Evolutionary conservation across 192 early-diverging fungal genomes (phyloP), one percentile per base, ranked within the genome.

Genomic region (Rhizophagus clarus): DNA sequence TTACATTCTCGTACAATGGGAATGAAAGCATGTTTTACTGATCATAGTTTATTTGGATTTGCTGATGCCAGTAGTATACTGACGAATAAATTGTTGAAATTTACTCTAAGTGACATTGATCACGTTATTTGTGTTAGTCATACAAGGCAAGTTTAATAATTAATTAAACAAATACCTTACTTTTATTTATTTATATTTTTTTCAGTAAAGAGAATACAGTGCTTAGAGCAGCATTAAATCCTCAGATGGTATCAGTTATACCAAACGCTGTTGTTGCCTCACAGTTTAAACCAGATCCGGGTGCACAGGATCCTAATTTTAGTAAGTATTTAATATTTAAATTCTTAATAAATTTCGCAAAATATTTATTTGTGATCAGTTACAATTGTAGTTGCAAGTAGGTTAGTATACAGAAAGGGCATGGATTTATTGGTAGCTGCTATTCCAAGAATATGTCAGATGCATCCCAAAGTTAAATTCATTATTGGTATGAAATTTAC

Each of bases 111-210:
- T n/a, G 98, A 99, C 77, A 90, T 98, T 40, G 94, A 97, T 75
- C 97, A 98, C 84, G 96, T 97, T 29, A 97, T 99, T 61, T 99
- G 98, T 80, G 98, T 99, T 22, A 97, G 96, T 26, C 94, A 98
- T 85, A 99, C 98, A 64, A 94, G 93, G 94, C 91, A 85, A 77
- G 32, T 75, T 29, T n/a, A 77, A 11, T 26, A n/a, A 47, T 60
- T 45, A 12, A 45, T 40, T 40, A 40, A 40, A 40, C n/a, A 40
- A 40, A 7, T 40, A 5, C 37, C 37, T 7, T 40, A 40, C 7
- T 40, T 7, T 22, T 29, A 20, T 79, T 68, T 82, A 76, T 77
- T 32, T 40, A 3, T 37, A 56, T 73, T 47, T 79, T 68, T 56
- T 3, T 42, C 77, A 97, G 97, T 88, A 99, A 98, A 85, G 98